A percentile compares a stretch with the other conserved stretches of the same genome.
Evolutionary conservation across 2,329 filamentous ascomycete genomes (phyloP).

Genomic region (Penicillium glabrum): DNA sequence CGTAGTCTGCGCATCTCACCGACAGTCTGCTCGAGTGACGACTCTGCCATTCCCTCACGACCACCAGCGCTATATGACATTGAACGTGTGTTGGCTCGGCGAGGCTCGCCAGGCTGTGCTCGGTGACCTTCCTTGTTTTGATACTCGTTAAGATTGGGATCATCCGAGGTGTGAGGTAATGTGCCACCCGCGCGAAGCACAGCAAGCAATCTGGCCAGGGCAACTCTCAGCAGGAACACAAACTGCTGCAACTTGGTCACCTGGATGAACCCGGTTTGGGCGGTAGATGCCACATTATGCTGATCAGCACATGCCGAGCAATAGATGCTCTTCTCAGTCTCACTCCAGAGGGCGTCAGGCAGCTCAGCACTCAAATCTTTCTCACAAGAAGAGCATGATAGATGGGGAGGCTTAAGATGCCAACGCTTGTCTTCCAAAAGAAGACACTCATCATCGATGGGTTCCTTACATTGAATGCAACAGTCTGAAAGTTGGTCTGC

Average conservation of each 20-base stretch:
- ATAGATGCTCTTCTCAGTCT: slow-evolving; percentile 66
- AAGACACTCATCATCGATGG: slow-evolving; percentile 92
- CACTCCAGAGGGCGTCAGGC: slow-evolving; percentile 69
- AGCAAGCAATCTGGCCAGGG: slow-evolving; percentile 82
- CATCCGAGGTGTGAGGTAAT: slow-evolving; percentile 68
- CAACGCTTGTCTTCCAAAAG: slow-evolving; percentile 73
- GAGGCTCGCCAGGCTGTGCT: slow-evolving; percentile 49
- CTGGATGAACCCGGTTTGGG: slow-evolving; percentile 64
- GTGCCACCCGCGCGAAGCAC: slow-evolving; percentile 82
- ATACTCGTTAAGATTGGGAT: slow-evolving; percentile 66
- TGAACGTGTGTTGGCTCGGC: slow-evolving; percentile 68
- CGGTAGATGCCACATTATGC: slow-evolving; percentile 54
- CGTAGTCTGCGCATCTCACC: slow-evolving; percentile 90
- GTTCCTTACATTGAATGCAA: slow-evolving; percentile 75
- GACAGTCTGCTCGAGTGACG: slow-evolving; percentile 90
- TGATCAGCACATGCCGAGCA: slow-evolving; percentile 65
- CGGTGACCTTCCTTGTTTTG: slow-evolving; percentile 66
- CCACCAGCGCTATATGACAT: slow-evolving; percentile 69
- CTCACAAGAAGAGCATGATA: slow-evolving; percentile 68
- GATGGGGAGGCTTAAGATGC: slow-evolving; percentile 70
- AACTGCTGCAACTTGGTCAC: slow-evolving; percentile 91
- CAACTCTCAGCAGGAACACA: slow-evolving; percentile 87
- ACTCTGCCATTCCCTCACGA: slow-evolving; percentile 60
- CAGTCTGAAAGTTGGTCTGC: slow-evolving; percentile 80
- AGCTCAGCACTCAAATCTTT: slow-evolving; percentile 69